Base-by-base conservation (phyloP, 23 red algal species). In the Gracilaria domingensis region DNA sequence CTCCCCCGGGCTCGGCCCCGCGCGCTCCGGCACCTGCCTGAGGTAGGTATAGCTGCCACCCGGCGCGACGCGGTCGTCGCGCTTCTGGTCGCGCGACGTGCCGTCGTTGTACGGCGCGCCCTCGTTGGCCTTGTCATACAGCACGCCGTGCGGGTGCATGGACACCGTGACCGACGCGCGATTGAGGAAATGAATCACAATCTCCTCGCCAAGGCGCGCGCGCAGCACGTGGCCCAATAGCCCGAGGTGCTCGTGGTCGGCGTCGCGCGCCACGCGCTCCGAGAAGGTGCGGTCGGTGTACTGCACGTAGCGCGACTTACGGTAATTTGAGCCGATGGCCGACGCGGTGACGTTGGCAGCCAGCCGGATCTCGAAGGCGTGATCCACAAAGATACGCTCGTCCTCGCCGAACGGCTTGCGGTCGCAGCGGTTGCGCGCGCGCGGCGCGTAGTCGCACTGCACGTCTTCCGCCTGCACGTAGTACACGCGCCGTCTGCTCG, bases 71-170 rank as follows among this genome's bases (percentile, higher is more conserved):
- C 66, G 44, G 29, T 88, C 84, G 36, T 88, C 84, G 14, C 18
- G 40, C 34, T 88, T 88, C 25, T 88, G 66, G 11, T 33, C 18
- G 5, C 62, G 21, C 12, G 66, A 48, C 13, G 64, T 88, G 23
- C 84, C 84, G 54, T 88, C 84, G 18, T 35, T 76, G 39, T 88
- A 88, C 14, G 84, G 84, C 17, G 84, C 60, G 34, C 84, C 84
- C 66, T 88, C 84, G 25, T 72, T 75, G 33, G 47, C 66, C 45
- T 88, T 88, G 54, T 24, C 47, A 24, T 88, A 88, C 60, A 72
- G 84, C 40, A 88, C 84, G 40, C 84, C 84, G 66, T 88, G 84
- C 66, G 84, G 48, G 24, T 88, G 84, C 84, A 88, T 74, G 4
- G 84, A 75, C 0, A 59, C 30, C 12, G 66, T 42, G 44, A 48